Evolutionary conservation across 2,329 filamentous ascomycete genomes (phyloP), one percentile per base, ranked within the genome.

Genomic region (Cercospora sp.): DNA sequence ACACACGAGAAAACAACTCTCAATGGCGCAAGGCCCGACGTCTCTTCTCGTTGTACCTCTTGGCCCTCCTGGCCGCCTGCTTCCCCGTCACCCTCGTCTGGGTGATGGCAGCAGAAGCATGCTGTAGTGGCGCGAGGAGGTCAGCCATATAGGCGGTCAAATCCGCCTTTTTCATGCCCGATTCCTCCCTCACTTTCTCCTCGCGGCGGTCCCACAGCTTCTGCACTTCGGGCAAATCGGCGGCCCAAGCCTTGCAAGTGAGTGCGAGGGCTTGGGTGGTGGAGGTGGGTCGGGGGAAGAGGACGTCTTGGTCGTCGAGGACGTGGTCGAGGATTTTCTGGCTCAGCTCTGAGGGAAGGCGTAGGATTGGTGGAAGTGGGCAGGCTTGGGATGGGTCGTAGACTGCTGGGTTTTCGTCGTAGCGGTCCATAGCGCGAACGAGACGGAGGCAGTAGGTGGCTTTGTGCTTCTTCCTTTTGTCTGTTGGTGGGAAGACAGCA

Each of bases 331-430:
- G 64, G 26, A 69, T 67, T 7, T 60, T 57, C 20, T 72, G 69
- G 8, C 66, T 57, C 12, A 71, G 60, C 58, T 72, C 68, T 2
- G 70, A 23, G 5, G 69, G 70, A 20, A 72, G 69, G 6, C 18
- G 18, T 9, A 69, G 30, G 5, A 71, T 26, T 60, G 60, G 60
- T 31, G 66, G 68, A n/a, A 66, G 61, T 31, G 60, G 40, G 7
- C 18, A 33, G 23, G 28, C n/a, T 16, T 16, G 48, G 9, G 48
- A 23, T 0, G 59, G n/a, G 18, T 64, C 40, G 60, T 64, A 64
- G 7, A 63, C 60, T 12, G 51, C 45, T 13, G 66, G 66, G 12
- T 57, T 62, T 26, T 62, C 36, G 42, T 71, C 64, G 55, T 61
- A 64, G 23, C 63, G 65, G 26, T 66, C 63, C 42, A 71, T 40